Conservation (phyloP, 805 yeast genomes). For the Candida montana region DNA sequence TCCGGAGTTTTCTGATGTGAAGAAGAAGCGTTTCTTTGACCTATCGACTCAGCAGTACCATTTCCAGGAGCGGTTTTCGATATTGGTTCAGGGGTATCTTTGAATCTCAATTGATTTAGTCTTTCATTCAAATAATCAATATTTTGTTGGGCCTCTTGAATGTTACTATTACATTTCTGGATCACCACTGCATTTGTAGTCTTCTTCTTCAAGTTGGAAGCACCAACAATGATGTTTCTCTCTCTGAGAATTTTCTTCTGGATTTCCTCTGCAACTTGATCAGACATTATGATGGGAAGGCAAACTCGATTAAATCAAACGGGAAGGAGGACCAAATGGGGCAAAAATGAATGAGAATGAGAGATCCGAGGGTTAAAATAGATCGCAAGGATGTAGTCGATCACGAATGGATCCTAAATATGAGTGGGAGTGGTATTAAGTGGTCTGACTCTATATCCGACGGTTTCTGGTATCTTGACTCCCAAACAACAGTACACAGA, state of each 20-base stretch:
- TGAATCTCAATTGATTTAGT: constrained; percentile 48
- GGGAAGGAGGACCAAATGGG: neutral
- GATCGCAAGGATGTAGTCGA: too few species aligned
- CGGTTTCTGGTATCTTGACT: neutral
- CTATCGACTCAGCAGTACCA: neutral
- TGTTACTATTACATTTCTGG: constrained; percentile 84
- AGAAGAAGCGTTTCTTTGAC: neutral
- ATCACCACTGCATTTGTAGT: constrained; percentile 80
- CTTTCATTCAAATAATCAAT: constrained; percentile 83
- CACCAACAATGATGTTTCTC: constrained; percentile 81
- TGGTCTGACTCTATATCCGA: too few species aligned
- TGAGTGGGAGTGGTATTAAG: too few species aligned
- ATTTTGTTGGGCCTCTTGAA: constrained; percentile 87
- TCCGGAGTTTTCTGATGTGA: constrained; percentile 14
- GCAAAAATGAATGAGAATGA: neutral
- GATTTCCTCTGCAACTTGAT: constrained; percentile 58
- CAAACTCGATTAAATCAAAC: too few species aligned
- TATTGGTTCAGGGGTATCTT: constrained; percentile 7
- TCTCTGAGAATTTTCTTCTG: constrained; percentile 84
- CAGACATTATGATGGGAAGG: constrained; percentile 22
- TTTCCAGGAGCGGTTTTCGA: neutral
- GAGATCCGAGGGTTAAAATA: too few species aligned
- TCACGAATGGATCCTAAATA: too few species aligned
- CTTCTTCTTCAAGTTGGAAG: constrained; percentile 70
- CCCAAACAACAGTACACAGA: constrained; percentile 1